Base-by-base conservation (phyloP, 805 yeast species). In the Ogataea naganishii region DNA sequence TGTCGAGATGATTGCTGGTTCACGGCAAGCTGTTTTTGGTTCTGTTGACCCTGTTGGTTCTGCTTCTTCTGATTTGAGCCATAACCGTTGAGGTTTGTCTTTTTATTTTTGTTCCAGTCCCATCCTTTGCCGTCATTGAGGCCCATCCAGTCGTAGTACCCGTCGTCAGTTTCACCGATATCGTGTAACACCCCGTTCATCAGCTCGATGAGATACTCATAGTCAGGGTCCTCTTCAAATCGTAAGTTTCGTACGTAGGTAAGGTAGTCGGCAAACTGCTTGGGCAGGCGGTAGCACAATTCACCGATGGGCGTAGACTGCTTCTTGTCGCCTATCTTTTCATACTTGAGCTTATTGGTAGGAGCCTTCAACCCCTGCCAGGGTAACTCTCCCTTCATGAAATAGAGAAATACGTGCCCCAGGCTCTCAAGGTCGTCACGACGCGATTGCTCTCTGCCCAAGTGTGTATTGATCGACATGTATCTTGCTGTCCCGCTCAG, bases 311-410 rank as follows among this genome's bases (percentile, higher is more conserved):
- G 69, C 2, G 86, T 75, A 11, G 78, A 66, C 48, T 79, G 77
- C 53, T 82, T 82, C 46, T 80, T 80, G 40, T 80, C 80, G 18
- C 92, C 92, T 52, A 82, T 82, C 49, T 80, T 81, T 53, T 82
- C 92, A 50, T 81, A 81, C 52, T 81, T 81, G 40, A 75, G 69
- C 51, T 82, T 81, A 52, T 81, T 81, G n/a, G 84, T 80, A 35
- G 85, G 85, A 2, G 89, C 92, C 55, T 80, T 81, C 36, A 81
- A 60, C n/a, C 94, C 94, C 58, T 81, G 94, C 94, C 94, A 81
- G 26, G 94, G 94, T 49, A 81, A 64, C 38, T 75, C 79, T 18
- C 94, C 92, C 47, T 82, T 69, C 33, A 80, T 54, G 46, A 81
- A 81, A 53, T 81, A 81, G 49, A 81, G 72, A 48, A 81, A 81